Evolutionary conservation across 441 rosid genomes (phyloP).

Genomic region (Euphorbia celastroides): DNA sequence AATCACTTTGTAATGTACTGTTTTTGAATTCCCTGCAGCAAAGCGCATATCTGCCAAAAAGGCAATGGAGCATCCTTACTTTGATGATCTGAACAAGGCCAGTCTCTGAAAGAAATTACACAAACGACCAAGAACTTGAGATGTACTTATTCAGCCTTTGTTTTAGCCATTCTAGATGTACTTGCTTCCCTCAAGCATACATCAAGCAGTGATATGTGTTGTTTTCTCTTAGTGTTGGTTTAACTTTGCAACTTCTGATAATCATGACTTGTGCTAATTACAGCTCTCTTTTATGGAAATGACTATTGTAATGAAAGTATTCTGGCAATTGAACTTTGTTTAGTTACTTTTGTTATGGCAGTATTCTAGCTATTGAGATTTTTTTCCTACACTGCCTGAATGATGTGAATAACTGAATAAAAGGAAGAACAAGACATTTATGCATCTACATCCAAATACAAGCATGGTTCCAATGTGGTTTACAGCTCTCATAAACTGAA

Average conservation of each 20-base stretch:
- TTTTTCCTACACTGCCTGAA: no score
- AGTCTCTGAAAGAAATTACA: slow-evolving; percentile 39
- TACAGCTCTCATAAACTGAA: no score
- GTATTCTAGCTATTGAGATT: no score
- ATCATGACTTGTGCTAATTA: background rate
- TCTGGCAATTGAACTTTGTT: no score
- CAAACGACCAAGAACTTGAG: background rate
- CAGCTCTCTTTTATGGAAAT: background rate
- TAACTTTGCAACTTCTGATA: slow-evolving; percentile 2
- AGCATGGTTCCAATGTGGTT: no score
- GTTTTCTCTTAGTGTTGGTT: background rate
- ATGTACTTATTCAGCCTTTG: background rate
- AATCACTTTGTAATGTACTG: background rate
- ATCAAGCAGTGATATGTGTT: background rate
- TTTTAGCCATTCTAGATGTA: slow-evolving; percentile 2
- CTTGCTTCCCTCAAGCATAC: slow-evolving; percentile 42
- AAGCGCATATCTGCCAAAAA: slow-evolving; percentile 92
- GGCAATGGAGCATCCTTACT: slow-evolving; percentile 97
- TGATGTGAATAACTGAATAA: no score
- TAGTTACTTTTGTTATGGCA: no score
- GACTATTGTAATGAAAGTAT: no score
- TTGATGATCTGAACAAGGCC: slow-evolving; percentile 59
- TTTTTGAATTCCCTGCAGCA: slow-evolving; percentile 42
- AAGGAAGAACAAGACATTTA: no score
- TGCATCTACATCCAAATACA: no score